phyloP scores from a whole-genome alignment of 2,329 filamentous ascomycete species.

The Apiospora hydei region DNA sequence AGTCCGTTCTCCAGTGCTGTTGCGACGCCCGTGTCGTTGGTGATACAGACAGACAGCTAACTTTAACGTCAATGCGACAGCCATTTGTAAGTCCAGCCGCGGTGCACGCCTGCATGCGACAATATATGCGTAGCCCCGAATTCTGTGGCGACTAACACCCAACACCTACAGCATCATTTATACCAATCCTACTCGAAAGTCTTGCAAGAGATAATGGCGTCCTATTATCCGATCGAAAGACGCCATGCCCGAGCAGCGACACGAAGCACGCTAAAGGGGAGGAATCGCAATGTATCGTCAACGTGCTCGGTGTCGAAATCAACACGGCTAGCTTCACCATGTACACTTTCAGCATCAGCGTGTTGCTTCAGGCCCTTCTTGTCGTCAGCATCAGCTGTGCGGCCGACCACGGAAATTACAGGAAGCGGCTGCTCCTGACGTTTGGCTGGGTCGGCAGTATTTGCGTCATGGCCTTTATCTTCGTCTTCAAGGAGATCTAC shows the following conservation, averaged over 20 bases:
- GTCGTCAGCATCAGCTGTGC: constrained; percentile 97
- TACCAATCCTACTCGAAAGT: constrained; percentile 93
- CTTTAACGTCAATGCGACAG: constrained; percentile 10
- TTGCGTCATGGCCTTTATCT: constrained; percentile 88
- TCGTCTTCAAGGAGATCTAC: constrained; percentile 77
- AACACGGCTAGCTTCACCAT: constrained; percentile 98
- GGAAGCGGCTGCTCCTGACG: constrained; percentile 84
- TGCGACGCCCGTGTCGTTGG: not conserved
- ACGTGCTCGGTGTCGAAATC: constrained; percentile 82
- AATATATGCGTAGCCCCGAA: not conserved
- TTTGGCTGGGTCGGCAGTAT: constrained; percentile 85
- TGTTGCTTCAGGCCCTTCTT: constrained; percentile 85
- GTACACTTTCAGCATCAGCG: constrained; percentile 96
- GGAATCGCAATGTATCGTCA: constrained; percentile 79
- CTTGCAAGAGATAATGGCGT: constrained; percentile 92
- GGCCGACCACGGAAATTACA: constrained; percentile 90
- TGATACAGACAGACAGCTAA: constrained; percentile 9
- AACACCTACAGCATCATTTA: constrained; percentile 77
- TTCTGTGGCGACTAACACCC: not conserved
- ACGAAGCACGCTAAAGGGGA: constrained; percentile 55
- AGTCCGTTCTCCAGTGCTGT: constrained; percentile 41
- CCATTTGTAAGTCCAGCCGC: constrained; percentile 29
- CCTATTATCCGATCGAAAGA: constrained; percentile 77
- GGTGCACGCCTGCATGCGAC: not conserved
- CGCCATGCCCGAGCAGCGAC: constrained; percentile 69